These are phyloP conservation scores for Chrysanthemum seticuspe DNA, from an alignment of 129 eudicot genomes.

Conservation along the genomic window DNA sequence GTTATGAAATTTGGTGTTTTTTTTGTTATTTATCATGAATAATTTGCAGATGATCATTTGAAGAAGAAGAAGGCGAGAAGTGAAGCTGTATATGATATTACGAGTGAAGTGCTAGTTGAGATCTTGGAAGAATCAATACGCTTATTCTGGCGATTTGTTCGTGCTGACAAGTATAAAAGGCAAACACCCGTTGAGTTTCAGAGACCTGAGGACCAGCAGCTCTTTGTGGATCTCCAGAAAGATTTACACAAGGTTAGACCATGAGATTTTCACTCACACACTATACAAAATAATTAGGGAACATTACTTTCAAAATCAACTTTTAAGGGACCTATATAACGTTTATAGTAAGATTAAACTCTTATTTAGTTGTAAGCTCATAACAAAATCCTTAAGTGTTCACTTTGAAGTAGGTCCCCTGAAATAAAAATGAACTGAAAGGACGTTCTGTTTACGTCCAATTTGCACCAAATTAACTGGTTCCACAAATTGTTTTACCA, in stretches of 20 bases:
- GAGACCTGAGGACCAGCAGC: conserved; percentile 53
- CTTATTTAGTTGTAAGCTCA: no score
- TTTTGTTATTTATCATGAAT: conserved; percentile 7
- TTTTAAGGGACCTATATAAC: neutral
- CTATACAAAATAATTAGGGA: no score
- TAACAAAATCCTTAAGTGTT: no score
- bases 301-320: neutral
- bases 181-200: conserved; percentile 49
- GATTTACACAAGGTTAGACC: conserved; percentile 67
- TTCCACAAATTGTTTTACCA: no score
- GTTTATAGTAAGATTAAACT: no score
- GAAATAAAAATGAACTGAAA: no score
- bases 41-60: conserved; percentile 50
- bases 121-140: conserved; percentile 88
- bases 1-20: neutral
- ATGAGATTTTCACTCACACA: no score
- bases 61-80: conserved; percentile 47
- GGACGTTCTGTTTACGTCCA: no score
- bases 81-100: conserved; percentile 46
- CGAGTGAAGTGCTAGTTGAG: conserved; percentile 73
- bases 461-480: no score
- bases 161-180: conserved; percentile 60
- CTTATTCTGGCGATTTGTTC: conserved; percentile 75
- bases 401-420: no score
- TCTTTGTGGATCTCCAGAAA: conserved; percentile 53